A percentile compares a stretch with the other conserved stretches of the same genome.
Evolutionary conservation across 148 eudicot genomes (phyloP).

Genomic region (Arctostaphylos glauca): DNA sequence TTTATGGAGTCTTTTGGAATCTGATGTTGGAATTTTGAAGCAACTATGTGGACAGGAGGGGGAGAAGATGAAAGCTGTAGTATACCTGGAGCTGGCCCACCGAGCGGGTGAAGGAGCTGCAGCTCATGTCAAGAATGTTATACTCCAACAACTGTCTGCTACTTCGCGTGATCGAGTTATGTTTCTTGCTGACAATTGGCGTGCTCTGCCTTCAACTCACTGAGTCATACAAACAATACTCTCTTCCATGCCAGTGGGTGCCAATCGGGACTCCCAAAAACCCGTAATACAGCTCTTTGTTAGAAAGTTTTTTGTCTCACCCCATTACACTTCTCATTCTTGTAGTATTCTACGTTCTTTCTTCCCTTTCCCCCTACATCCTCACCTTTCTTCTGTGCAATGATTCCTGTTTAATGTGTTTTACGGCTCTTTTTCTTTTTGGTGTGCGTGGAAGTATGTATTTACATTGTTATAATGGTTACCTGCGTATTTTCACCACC

Average conservation of each 20-base stretch:
- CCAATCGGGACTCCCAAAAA: not conserved
- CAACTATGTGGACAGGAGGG: slow-evolving; percentile 61
- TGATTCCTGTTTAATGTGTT: not conserved
- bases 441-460: not conserved
- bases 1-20: not conserved
- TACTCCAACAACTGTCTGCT: slow-evolving; percentile 59
- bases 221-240: slow-evolving; percentile 21
- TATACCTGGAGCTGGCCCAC: slow-evolving; percentile 80
- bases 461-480: not conserved
- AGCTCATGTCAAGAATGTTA: slow-evolving; percentile 57
- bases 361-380: not conserved
- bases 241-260: not conserved
- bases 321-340: not conserved
- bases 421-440: not conserved
- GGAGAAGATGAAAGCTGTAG: slow-evolving; percentile 70
- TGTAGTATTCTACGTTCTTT: not conserved
- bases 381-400: not conserved
- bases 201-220: slow-evolving; percentile 59
- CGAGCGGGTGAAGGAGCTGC: slow-evolving; percentile 83
- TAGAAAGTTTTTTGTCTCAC: not conserved
- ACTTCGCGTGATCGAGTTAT: slow-evolving; percentile 54
- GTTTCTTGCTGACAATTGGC: slow-evolving; percentile 71
- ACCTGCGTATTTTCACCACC: not conserved
- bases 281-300: not conserved
- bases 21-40: not conserved